Evolutionary conservation across 2,329 filamentous ascomycete genomes (phyloP), one percentile per base, ranked within the genome.

Genomic region (Pseudogymnoascus sp.): DNA sequence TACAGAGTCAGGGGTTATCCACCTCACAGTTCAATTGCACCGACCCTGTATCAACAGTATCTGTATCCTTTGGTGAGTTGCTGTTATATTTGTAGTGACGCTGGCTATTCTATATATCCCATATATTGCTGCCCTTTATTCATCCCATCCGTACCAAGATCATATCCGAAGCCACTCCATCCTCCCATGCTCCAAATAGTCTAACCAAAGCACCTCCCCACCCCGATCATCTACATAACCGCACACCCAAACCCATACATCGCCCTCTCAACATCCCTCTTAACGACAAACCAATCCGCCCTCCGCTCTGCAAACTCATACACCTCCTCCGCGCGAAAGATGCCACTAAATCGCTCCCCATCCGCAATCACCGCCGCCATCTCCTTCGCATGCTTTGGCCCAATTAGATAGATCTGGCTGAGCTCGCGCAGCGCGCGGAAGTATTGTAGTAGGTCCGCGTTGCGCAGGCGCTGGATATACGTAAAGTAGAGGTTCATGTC

Each of bases 361-460:
- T 99, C 95, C 0, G 95, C 93, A 73, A 99, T 97, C 64, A 99
- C 91, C 2, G 89, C 90, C 5, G 95, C 95, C 81, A 99, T 89
- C 75, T 98, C 95, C 75, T 96, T 96, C 13, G 95, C 91, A 73
- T 98, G 90, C 25, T 83, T 82, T 2, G 89, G 83, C 67, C 93
- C 92, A 67, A 99, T 96, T 61, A 99, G 82, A 76, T 96, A 99
- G 66, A 99, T 96, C 79, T 98, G 93, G 66, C 90, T 91, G 62
- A 99, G 83, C 78, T 98, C 95, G 51, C 93, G 85, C 72, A 99
- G 83, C 1, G 95, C 95, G 65, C 87, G 87, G 79, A 97, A 99
- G 76, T 98, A 99, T 62, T 90, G 86, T 45, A 93, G 83, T 62
- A 99, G 81, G 67, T 96, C 89, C 68, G 85, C 85, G 77, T 98